Evolutionary conservation across 2,329 filamentous ascomycete species (phyloP), one percentile per base, ranked within the genome.

Genomic region (Venturia nashicola): DNA sequence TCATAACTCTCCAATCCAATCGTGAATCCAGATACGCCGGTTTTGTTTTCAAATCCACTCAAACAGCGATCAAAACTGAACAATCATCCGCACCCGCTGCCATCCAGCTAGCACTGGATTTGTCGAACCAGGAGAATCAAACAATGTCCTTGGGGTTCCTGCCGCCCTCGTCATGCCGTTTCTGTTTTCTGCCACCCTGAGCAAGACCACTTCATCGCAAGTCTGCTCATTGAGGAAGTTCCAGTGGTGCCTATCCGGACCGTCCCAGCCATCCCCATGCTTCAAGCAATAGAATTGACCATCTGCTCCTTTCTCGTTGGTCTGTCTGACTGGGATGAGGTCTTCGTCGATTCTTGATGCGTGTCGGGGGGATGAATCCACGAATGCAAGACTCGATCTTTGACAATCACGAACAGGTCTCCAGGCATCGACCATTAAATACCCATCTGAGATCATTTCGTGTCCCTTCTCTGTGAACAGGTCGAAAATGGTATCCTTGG

Each of bases 331-430:
- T 57, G 51, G 51, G 5, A 57, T 57, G 51, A 57, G 51, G n/a
- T 57, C 51, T 36, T 34, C 51, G 27, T 57, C 51, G 51, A 57
- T 57, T 18, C 51, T 57, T 36, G 51, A 36, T 34, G 32, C 51
- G 32, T 57, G 51, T 57, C 51, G 51, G 36, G 51, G 51, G 3
- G 51, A 34, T 36, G 51, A 57, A 20, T 57, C 51, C 36, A 57
- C 51, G 32, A 57, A 57, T 36, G 51, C 51, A 36, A 57, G 51
- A n/a, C 51, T 57, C 51, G 32, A n/a, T 57, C 51, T 18, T 57
- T 32, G 51, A n/a, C 27, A 34, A 7, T 57, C 27, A 14, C 18
- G 51, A 7, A 57, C 18, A 11, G 51, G 51, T 18, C 32, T 57
- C 51, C 51, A 57, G 32, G 51, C 51, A 9, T 57, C 51, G 14